A percentile compares a stretch with the other conserved stretches of the same genome.
Evolutionary conservation across 2,329 filamentous ascomycete species (phyloP).

Genomic region (Aspergillus uvarum): DNA sequence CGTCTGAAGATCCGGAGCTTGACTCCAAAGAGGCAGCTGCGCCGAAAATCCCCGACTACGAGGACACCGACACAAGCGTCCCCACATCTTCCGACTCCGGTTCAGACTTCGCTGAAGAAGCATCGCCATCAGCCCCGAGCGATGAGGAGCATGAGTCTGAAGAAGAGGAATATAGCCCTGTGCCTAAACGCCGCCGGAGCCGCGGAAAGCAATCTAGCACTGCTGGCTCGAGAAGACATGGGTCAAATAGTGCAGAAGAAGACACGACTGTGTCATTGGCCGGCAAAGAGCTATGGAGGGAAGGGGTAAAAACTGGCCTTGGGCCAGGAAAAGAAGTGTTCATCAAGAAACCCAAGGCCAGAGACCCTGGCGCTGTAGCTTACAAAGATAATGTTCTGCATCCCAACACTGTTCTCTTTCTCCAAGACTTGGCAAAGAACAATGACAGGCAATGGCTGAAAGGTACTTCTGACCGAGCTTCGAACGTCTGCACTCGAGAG

Average conservation of each 20-base stretch:
- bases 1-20: constrained; percentile 34
- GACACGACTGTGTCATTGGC: constrained; percentile 60
- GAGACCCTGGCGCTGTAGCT: constrained; percentile 57
- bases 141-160: neutral
- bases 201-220: constrained; percentile 2
- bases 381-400: constrained; percentile 61
- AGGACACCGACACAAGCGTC: constrained; percentile 10
- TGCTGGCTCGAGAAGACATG: neutral
- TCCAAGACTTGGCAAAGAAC: constrained; percentile 58
- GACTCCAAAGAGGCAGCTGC: constrained; percentile 30
- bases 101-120: constrained; percentile 5
- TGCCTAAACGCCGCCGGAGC: neutral
- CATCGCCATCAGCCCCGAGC: neutral
- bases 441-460: constrained; percentile 66
- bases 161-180: neutral
- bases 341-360: constrained; percentile 63
- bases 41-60: constrained; percentile 17
- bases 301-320: constrained; percentile 55
- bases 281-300: constrained; percentile 56
- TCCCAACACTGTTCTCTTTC: constrained; percentile 63
- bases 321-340: constrained; percentile 61
- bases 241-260: neutral
- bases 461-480: constrained; percentile 41
- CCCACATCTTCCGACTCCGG: constrained; percentile 10
- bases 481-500: neutral